phyloP scores from a whole-genome alignment of 805 yeast genomes.

The Hanseniaspora occidentalis region DNA sequence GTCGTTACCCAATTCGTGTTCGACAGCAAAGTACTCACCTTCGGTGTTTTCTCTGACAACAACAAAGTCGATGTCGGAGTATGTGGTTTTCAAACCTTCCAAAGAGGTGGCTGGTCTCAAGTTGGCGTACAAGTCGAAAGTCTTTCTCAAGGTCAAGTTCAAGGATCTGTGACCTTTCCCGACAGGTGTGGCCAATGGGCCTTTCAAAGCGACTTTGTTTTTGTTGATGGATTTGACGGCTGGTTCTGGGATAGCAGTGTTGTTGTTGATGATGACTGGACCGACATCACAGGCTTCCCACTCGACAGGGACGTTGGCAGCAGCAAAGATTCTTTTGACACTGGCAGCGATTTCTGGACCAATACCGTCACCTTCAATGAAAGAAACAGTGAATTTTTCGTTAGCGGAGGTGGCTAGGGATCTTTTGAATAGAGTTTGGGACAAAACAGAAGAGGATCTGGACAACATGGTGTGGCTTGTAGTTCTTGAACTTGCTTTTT shows the following conservation, averaged over 20 bases:
- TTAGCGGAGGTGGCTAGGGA: constrained; percentile 30
- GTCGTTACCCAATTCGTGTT: constrained; percentile 96
- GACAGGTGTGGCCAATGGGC: constrained; percentile 96
- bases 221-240: constrained; percentile 89
- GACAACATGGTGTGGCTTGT: not conserved
- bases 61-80: constrained; percentile 78
- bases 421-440: constrained; percentile 7
- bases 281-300: constrained; percentile 98
- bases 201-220: constrained; percentile 92
- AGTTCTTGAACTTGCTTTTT: not conserved
- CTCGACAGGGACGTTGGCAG: constrained; percentile 90
- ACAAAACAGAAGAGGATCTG: not conserved
- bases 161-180: constrained; percentile 98
- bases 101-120: constrained; percentile 94
- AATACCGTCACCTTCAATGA: constrained; percentile 98
- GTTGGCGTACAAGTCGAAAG: constrained; percentile 91
- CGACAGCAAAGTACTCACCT: constrained; percentile 99
- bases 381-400: constrained; percentile 86
- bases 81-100: constrained; percentile 81
- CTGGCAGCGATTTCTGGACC: constrained; percentile 93
- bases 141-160: constrained; percentile 94
- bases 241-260: constrained; percentile 82
- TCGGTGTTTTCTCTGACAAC: constrained; percentile 98
- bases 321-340: constrained; percentile 83
- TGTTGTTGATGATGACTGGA: constrained; percentile 82